phyloP scores from a whole-genome alignment of 495 filamentous ascomycete species.

The Pyrenula massariospora region DNA sequence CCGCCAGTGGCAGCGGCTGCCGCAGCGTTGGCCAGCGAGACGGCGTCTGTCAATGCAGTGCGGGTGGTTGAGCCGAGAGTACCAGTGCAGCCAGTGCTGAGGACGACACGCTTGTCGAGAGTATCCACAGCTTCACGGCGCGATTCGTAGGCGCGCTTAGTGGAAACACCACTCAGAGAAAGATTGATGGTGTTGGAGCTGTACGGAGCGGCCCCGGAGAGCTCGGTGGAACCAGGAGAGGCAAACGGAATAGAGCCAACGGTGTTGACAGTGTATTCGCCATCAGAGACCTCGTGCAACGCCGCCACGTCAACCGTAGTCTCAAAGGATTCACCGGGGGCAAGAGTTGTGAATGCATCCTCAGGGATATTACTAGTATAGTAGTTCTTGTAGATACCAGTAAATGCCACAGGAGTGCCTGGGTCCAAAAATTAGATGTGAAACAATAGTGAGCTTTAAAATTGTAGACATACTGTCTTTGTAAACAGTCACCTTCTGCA shows the following conservation, averaged over 20 bases:
- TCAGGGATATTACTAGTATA: conserved; percentile 27
- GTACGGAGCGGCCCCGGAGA: conserved; percentile 32
- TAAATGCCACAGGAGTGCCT: conserved; percentile 41
- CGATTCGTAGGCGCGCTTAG: background rate
- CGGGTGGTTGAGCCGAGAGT: conserved; percentile 24
- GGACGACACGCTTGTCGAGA: conserved; percentile 35
- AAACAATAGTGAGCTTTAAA: no score
- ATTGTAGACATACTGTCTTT: conserved; percentile 30
- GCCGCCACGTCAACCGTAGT: conserved; percentile 45
- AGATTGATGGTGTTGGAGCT: conserved; percentile 33
- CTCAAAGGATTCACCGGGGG: conserved; percentile 40
- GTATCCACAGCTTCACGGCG: conserved; percentile 23
- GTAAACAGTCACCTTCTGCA: conserved; percentile 50
- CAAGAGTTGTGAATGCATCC: conserved; percentile 44
- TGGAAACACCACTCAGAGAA: conserved; percentile 28
- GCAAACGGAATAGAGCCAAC: conserved; percentile 39
- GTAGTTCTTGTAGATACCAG: conserved; percentile 43
- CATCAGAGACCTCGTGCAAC: conserved; percentile 40
- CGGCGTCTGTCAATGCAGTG: conserved; percentile 37
- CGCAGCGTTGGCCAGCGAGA: conserved; percentile 37
- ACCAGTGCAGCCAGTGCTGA: conserved; percentile 35
- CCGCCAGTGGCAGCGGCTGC: conserved; percentile 38
- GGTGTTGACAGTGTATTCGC: conserved; percentile 34
- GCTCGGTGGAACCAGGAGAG: conserved; percentile 28
- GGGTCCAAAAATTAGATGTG: background rate